Evolutionary conservation across 495 filamentous ascomycete species (phyloP).

Genomic region (Cercophora newfieldiana): DNA sequence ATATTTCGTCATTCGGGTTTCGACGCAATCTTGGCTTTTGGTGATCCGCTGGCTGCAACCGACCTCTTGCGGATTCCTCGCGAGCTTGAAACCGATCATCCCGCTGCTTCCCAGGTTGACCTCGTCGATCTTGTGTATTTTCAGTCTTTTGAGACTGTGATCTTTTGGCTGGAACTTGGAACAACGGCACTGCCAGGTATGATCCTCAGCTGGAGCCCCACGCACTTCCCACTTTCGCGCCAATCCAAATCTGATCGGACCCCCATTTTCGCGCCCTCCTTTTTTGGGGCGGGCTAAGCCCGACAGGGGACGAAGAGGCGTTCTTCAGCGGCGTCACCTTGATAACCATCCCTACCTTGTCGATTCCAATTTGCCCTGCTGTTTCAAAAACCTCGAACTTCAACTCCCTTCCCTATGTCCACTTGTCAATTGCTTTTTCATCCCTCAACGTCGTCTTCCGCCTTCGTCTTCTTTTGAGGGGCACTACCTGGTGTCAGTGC

Average conservation of each 20-base stretch:
- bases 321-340: neutral
- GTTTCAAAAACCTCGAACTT: neutral
- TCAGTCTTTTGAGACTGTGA: neutral
- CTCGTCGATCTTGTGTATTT: slow-evolving; percentile 20
- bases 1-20: neutral
- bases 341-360: neutral
- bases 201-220: slow-evolving; percentile 25
- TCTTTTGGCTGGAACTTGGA: neutral
- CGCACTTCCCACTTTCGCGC: slow-evolving; percentile 14
- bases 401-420: neutral
- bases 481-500: neutral
- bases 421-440: neutral
- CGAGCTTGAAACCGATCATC: slow-evolving; percentile 17
- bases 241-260: slow-evolving; percentile 18
- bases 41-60: neutral
- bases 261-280: neutral
- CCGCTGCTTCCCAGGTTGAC: slow-evolving; percentile 7
- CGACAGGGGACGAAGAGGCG: neutral
- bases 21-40: neutral
- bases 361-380: neutral
- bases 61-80: neutral
- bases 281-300: neutral
- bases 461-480: neutral
- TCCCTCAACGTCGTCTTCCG: neutral
- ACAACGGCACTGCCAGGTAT: slow-evolving; percentile 19